A percentile compares a stretch with the other conserved stretches of the same genome.
phyloP scores from a whole-genome alignment of 768 basidiomycete species.

The Rhizopogon vulgaris region DNA sequence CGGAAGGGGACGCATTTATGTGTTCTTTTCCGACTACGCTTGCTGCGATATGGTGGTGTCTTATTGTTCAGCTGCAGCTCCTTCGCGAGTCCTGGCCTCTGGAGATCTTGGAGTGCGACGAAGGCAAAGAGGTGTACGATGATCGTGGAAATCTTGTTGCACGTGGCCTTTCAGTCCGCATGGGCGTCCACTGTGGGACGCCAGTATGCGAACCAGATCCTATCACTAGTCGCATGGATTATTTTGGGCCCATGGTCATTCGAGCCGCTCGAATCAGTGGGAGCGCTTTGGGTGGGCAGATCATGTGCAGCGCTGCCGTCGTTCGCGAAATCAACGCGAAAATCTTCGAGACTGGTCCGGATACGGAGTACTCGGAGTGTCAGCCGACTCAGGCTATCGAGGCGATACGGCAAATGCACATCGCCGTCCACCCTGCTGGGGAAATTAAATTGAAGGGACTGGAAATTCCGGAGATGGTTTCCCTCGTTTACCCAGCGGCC shows the following conservation, averaged over 20 bases:
- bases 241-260: constrained; percentile 95
- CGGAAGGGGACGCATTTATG: constrained; percentile 99
- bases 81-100: constrained; percentile 84
- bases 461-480: constrained; percentile 83
- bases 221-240: constrained; percentile 94
- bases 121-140: constrained; percentile 78
- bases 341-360: constrained; percentile 45
- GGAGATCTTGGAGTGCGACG: constrained; percentile 89
- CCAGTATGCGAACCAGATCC: constrained; percentile 91
- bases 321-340: constrained; percentile 71
- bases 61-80: constrained; percentile 79
- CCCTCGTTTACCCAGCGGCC: constrained; percentile 73
- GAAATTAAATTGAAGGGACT: constrained; percentile 93
- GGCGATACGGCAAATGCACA: constrained; percentile 66
- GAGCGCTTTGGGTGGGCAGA: constrained; percentile 85
- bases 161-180: constrained; percentile 88
- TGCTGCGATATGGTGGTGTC: constrained; percentile 84
- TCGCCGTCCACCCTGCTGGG: constrained; percentile 70
- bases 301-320: constrained; percentile 86
- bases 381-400: constrained; percentile 62
- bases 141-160: constrained; percentile 61
- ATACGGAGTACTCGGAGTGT: constrained; percentile 54
- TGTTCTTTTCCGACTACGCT: constrained; percentile 90
- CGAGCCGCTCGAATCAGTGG: constrained; percentile 81
- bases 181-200: constrained; percentile 93